These are phyloP conservation scores for Carex kokanica DNA, from an alignment of 176 grass and related monocot genomes.

Conservation along the genomic window DNA sequence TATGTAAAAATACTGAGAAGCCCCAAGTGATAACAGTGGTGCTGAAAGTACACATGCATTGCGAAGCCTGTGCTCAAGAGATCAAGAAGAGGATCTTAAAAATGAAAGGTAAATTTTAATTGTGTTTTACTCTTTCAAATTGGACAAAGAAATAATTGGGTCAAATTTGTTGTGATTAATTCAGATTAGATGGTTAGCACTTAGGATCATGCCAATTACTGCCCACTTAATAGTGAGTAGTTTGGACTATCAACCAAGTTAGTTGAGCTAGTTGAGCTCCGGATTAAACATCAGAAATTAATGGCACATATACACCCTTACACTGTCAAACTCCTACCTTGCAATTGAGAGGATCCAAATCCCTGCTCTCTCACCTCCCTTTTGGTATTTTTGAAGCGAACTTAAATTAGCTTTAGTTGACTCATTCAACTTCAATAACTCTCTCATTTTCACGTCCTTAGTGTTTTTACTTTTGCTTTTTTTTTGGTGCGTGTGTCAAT, in stretches of 20 bases:
- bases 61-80: slow-evolving; percentile 66
- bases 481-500: neutral
- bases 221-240: neutral
- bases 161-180: neutral
- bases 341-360: neutral
- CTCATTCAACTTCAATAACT: neutral
- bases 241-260: no score
- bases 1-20: slow-evolving; percentile 25
- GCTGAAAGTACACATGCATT: slow-evolving; percentile 86
- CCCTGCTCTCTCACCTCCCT: neutral
- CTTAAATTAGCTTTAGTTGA: neutral
- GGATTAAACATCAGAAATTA: neutral
- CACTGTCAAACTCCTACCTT: neutral
- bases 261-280: neutral
- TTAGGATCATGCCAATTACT: neutral
- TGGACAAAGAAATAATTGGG: neutral
- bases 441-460: neutral
- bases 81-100: slow-evolving; percentile 77
- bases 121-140: neutral
- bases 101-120: slow-evolving; percentile 69
- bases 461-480: neutral
- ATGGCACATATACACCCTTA: neutral
- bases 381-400: neutral
- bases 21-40: slow-evolving; percentile 51
- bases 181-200: no score